Percentiles rank a stretch among this genome's conserved stretches.
Evolutionary conservation across 2,329 filamentous ascomycete genomes (phyloP).

Genomic region (Ustilaginoidea virens): DNA sequence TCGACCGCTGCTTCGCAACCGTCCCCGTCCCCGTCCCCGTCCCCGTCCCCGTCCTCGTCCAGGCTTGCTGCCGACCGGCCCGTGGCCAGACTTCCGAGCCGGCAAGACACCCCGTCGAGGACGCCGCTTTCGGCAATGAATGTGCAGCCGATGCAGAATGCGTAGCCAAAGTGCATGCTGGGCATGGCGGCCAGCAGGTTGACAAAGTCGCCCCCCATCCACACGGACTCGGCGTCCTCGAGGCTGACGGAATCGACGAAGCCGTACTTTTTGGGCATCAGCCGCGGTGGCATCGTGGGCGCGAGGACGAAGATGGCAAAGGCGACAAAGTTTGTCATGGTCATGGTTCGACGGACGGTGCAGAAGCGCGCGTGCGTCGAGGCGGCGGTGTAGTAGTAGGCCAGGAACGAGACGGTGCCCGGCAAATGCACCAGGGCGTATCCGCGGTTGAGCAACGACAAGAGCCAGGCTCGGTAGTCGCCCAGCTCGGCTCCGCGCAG

Average conservation of each 20-base stretch:
- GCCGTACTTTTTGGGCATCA: conserved; percentile 38
- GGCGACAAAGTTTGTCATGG: conserved; percentile 38
- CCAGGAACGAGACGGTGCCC: conserved; percentile 48
- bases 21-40: conserved; percentile 7
- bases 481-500: conserved; percentile 34
- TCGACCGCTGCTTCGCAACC: conserved; percentile 6
- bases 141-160: conserved; percentile 35
- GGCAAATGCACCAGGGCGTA: conserved; percentile 63
- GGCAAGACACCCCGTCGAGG: conserved; percentile 18
- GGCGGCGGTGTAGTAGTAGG: conserved; percentile 49
- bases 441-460: conserved; percentile 50
- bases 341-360: conserved; percentile 35
- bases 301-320: conserved; percentile 40
- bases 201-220: conserved; percentile 25
- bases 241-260: conserved; percentile 39
- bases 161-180: conserved; percentile 39
- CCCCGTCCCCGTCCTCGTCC: conserved; percentile 7
- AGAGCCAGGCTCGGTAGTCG: conserved; percentile 22
- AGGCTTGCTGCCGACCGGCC: neutral
- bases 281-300: conserved; percentile 41
- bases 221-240: conserved; percentile 14
- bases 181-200: conserved; percentile 43
- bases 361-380: conserved; percentile 41
- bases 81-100: conserved; percentile 3
- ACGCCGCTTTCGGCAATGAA: conserved; percentile 35